Evolutionary conservation across 306 rosid species (phyloP).

Genomic region (Clitoria ternatea): DNA sequence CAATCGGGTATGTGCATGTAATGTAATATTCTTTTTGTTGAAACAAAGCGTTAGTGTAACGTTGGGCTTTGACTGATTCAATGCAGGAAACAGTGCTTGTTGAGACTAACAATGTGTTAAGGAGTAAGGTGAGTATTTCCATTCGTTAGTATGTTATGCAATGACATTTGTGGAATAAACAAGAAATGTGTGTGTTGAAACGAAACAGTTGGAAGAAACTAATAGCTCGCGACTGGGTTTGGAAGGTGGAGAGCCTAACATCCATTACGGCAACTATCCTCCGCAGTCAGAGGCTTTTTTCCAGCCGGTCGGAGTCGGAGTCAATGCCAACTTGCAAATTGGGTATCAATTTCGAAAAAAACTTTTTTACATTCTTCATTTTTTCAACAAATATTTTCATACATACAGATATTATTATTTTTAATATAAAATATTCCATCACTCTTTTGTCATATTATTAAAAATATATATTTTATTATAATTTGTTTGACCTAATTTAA

Average conservation of each 20-base stretch:
- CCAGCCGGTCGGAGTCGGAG: slow-evolving; percentile 45
- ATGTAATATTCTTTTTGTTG: background rate
- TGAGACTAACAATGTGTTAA: slow-evolving; percentile 53
- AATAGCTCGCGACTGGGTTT: slow-evolving; percentile 35
- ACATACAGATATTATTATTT: too few relatives aligned
- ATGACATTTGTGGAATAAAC: too few relatives aligned
- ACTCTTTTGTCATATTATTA: too few relatives aligned
- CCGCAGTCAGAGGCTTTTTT: slow-evolving; percentile 48
- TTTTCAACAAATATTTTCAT: too few relatives aligned
- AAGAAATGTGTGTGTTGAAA: slow-evolving; percentile 6
- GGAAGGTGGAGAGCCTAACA: slow-evolving; percentile 39
- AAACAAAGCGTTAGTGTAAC: too few relatives aligned
- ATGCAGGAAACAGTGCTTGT: slow-evolving; percentile 66
- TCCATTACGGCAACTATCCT: slow-evolving; percentile 30
- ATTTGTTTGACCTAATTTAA: too few relatives aligned
- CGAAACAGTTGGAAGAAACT: slow-evolving; percentile 64
- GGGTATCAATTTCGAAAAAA: slow-evolving; percentile 39
- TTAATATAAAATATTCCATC: too few relatives aligned
- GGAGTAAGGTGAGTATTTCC: slow-evolving; percentile 52
- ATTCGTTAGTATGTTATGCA: too few relatives aligned
- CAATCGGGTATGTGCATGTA: slow-evolving; percentile 41
- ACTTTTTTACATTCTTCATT: background rate
- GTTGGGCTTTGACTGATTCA: background rate
- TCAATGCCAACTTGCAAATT: slow-evolving; percentile 51
- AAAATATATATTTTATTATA: too few relatives aligned